A percentile compares a stretch with the other conserved stretches of the same genome.
These are phyloP conservation scores for Aspergillus asperescens DNA, from an alignment of 495 filamentous ascomycete species.

Conservation along the genomic window DNA sequence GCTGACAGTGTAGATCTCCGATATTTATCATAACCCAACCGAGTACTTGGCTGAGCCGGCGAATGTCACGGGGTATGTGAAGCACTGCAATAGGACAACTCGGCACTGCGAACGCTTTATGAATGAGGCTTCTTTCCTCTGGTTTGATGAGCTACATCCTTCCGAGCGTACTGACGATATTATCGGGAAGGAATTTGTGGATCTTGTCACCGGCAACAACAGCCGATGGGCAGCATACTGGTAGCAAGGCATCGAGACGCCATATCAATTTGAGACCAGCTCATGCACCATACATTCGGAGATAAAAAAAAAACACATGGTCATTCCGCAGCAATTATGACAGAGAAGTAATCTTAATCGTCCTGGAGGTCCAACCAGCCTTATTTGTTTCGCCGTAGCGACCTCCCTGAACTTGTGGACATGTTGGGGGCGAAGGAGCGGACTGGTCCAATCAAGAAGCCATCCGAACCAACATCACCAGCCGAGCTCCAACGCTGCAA, in stretches of 20 bases:
- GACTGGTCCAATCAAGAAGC: slow-evolving; percentile 1
- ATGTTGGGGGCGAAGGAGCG: not conserved
- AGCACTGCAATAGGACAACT: slow-evolving; percentile 46
- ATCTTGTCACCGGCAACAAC: slow-evolving; percentile 52
- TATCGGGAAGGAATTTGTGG: slow-evolving; percentile 57
- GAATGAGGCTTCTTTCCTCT: slow-evolving; percentile 41
- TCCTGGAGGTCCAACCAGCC: no score
- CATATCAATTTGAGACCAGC: not conserved
- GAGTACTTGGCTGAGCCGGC: slow-evolving; percentile 53
- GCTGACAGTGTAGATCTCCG: slow-evolving; percentile 39
- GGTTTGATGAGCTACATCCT: slow-evolving; percentile 64
- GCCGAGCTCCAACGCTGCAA: no score
- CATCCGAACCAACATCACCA: not conserved
- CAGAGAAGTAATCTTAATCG: no score
- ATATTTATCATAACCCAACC: slow-evolving; percentile 56
- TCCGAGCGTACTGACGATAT: slow-evolving; percentile 49
- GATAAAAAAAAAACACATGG: not conserved
- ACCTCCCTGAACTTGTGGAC: not conserved
- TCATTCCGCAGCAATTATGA: not conserved
- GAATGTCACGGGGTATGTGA: slow-evolving; percentile 56
- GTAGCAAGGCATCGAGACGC: not conserved
- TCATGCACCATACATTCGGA: not conserved
- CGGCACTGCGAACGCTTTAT: slow-evolving; percentile 24
- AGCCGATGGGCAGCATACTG: slow-evolving; percentile 55
- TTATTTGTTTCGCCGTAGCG: not conserved